Base-by-base conservation (phyloP, 768 basidiomycete species). In the Chlorophyllum brunneum region DNA sequence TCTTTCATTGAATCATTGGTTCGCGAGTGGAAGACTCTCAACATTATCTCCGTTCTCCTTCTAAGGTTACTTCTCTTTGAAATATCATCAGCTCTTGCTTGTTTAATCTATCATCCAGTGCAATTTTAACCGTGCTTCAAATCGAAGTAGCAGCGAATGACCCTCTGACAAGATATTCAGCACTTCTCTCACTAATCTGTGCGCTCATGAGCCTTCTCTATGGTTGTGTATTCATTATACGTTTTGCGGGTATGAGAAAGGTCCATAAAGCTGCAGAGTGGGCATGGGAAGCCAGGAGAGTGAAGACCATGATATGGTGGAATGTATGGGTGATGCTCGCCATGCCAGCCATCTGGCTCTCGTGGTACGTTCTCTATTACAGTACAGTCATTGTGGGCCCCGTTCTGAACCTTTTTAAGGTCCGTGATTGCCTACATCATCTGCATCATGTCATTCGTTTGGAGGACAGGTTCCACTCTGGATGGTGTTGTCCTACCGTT, bases 291-390 rank as follows among this genome's bases (percentile, higher is more conserved):
- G 78, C 82, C 2, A 74, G 77, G 43, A 65, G 64, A 37, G 56
- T 58, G 2, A 58, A 54, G 10, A 59, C 64, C 0, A 41, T 43
- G 0, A 65, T 70, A 24, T 67, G 59, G 54, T 74, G 85, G 85
- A 87, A 87, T 54, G 80, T 86, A 15, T 86, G 85, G 83, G 77
- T 86, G 1, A 55, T 86, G 16, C 70, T 87, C 24, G 79, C 83
- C 0, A 75, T 83, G 70, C 85, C 85, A 0, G 79, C 76, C 0
- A 59, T 82, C 11, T 86, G 82, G 81, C 74, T 86, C 29, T 72
- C 80, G 5, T 87, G 83, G 83, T 80, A 52, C 16, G 61, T 55
- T 30, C 1, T 24, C 27, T 38, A 23, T 38, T 23, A n/a, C 33
- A n/a, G 30, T 5, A 27, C 49, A 44, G 34, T 10, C 11, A n/a